Evolutionary conservation across 306 rosid genomes (phyloP).

Genomic region (Sechiopsis laciniata): DNA sequence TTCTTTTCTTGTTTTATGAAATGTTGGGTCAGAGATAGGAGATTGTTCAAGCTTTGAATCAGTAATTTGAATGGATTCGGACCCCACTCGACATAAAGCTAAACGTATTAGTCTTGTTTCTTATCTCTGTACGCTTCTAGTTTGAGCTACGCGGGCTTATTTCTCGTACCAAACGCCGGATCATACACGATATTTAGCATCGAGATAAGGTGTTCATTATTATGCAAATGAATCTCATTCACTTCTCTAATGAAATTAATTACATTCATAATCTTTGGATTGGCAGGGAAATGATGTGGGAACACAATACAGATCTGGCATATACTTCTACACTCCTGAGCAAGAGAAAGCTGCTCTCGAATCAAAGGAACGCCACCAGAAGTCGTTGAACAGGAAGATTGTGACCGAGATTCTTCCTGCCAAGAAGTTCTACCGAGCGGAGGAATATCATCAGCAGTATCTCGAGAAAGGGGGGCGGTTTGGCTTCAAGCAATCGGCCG

Average conservation of each 20-base stretch:
- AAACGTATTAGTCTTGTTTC: background rate
- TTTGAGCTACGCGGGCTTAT: background rate
- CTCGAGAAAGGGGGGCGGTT: conserved; percentile 91
- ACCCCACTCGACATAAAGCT: background rate
- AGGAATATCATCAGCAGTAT: conserved; percentile 95
- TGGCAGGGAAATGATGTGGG: conserved; percentile 90
- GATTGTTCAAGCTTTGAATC: background rate
- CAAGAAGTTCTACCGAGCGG: conserved; percentile 84
- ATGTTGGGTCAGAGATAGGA: background rate
- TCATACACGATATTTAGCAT: background rate
- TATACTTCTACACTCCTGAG: conserved; percentile 81
- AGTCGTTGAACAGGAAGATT: conserved; percentile 53
- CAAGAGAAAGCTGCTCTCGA: conserved; percentile 77
- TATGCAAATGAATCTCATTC: no score
- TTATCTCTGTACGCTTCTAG: background rate
- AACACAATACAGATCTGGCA: conserved; percentile 90
- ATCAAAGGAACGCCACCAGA: conserved; percentile 56
- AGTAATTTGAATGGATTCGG: background rate
- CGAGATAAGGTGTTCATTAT: no score
- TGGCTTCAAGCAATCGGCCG: conserved; percentile 70
- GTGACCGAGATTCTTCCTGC: conserved; percentile 89
- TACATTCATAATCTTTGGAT: conserved; percentile 14
- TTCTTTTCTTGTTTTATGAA: background rate
- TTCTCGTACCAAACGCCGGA: background rate
- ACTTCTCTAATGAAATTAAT: conserved; percentile 2